Base-by-base conservation (phyloP, 2,329 filamentous ascomycete species). In the Hypoxylon sp. region DNA sequence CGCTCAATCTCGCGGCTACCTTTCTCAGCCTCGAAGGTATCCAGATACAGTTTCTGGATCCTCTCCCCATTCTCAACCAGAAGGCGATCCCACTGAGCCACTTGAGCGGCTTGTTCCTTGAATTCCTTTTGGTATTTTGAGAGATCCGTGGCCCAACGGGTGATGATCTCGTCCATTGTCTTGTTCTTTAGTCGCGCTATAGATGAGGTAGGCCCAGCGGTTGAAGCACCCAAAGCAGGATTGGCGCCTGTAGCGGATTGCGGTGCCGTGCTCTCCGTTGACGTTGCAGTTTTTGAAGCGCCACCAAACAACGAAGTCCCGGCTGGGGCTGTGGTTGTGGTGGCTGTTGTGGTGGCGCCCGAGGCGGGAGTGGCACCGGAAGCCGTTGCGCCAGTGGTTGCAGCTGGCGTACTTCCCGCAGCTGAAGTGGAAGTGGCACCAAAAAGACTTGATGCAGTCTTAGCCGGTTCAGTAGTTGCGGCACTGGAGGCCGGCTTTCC, bases 91-190 rank as follows among this genome's bases (percentile, higher is more conserved):
- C 97, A 99, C 48, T 88, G 86, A 11, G 94, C 92, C 13, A 98
- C 93, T 70, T 94, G 91, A 67, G 90, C 87, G 3, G 97, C 95
- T 79, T 98, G 94, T 34, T 91, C 87, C 78, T 97, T 94, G 83
- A 98, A 99, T 65, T 97, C 93, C 79, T 97, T 97, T 77, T 98
- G 95, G 77, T 99, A 98, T 77, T 97, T 97, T 58, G 94, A 92
- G 53, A 99, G 84, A 76, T 98, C 96, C 0, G 94, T 93, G 1
- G 96, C 96, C 96, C 96, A 99, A 32, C 94, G 90, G 3, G 93
- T 98, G 72, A 99, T 94, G 70, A 99, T 98, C 79, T 99, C 96
- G 76, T 99, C 96, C 92, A 99, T 98, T 0, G 95, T 97, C 83
- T 97, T 98, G 81, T 98, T 97, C 84, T 97, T 97, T 38, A 99